Base-by-base conservation (phyloP, 805 yeast species). In the Starmerella scarabaei region DNA sequence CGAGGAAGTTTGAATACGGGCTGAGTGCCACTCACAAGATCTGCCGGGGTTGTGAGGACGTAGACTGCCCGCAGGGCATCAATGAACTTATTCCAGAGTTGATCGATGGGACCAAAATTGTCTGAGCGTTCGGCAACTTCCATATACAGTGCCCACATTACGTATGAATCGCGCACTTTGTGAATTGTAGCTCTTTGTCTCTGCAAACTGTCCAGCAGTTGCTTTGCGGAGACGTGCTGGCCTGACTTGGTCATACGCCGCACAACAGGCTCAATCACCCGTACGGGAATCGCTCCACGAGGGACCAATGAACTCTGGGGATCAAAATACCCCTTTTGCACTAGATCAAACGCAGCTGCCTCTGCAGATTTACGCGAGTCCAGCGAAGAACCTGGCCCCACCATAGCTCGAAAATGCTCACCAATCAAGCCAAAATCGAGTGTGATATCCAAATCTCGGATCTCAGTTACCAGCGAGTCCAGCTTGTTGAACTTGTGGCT, bases 261-360 rank as follows among this genome's bases (percentile, higher is more conserved):
- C 2, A 52, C 42, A 7, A 56, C 50, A 7, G 49, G 51, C 33
- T 50, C 46, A 14, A 57, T 33, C 35, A 52, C 48, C 5, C 39
- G 37, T 4, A 51, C 45, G 1, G 61, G 58, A 2, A 54, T 37
- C 20, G 29, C 40, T n/a, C 50, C 48, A 7, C 61, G 49, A 1
- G 61, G 60, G 2, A 56, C 44, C 9, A 40, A 30, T 0, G 42
- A 24, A 0, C 59, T 45, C 5, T 40, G 35, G 14, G 53, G 41
- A 40, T 59, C 62, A 16, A 56, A 43, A 14, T 44, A 35, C 4
- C 49, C 52, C 14, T 44, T 45, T 1, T 38, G 30, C n/a, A 54
- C 33, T 11, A 53, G 35, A 7, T 21, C 31, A 20, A 34, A 14
- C 8, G 40, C 44, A 12, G 47, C 42, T 7, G 18, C 26, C n/a